These are phyloP conservation scores for Stentor coeruleus DNA, from an alignment of 73 alveolate genomes.

Conservation along the genomic window DNA sequence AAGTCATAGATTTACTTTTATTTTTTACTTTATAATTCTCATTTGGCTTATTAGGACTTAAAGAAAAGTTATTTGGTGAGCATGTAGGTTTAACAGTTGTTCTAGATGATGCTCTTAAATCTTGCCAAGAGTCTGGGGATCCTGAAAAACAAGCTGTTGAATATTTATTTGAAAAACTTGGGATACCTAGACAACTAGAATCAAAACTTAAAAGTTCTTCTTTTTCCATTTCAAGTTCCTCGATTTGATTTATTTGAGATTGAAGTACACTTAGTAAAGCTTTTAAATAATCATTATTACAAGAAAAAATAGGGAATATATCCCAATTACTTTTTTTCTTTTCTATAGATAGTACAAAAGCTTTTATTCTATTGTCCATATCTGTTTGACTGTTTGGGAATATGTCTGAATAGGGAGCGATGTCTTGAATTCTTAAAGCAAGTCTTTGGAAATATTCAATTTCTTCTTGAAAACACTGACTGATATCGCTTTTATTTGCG, in stretches of 20 bases:
- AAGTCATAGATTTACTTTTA: background rate
- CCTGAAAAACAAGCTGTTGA: background rate
- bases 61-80: background rate
- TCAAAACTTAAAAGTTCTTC: slow-evolving; percentile 21
- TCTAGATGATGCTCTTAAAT: background rate
- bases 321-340: background rate
- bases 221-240: slow-evolving; percentile 8
- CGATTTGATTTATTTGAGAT: background rate
- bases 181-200: background rate
- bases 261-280: background rate
- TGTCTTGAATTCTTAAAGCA: background rate
- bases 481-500: background rate
- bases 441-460: background rate
- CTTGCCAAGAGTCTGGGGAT: background rate
- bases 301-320: background rate
- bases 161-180: background rate
- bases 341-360: background rate
- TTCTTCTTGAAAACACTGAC: background rate
- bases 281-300: background rate
- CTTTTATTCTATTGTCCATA: background rate
- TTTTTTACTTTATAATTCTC: background rate
- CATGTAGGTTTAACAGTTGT: background rate
- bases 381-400: background rate
- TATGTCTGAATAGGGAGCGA: slow-evolving; percentile 1
- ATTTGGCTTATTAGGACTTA: background rate